phyloP scores from a whole-genome alignment of 2,329 filamentous ascomycete species.

The Nannizziopsis arthrosporioides region DNA sequence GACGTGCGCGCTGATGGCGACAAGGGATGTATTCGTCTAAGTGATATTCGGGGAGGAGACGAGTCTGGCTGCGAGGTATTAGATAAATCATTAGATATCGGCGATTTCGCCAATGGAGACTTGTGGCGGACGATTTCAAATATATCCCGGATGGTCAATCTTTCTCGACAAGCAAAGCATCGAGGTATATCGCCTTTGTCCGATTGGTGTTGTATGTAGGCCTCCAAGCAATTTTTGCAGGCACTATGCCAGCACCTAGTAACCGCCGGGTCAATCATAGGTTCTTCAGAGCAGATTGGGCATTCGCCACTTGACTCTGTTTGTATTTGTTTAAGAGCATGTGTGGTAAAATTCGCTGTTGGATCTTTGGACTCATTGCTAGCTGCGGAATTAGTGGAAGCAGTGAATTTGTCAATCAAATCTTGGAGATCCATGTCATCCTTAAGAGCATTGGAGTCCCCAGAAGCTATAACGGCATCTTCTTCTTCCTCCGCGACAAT shows the following conservation, averaged over 20 bases:
- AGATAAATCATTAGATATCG: slow-evolving; percentile 35
- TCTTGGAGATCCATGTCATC: slow-evolving; percentile 94
- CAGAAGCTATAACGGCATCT: slow-evolving; percentile 63
- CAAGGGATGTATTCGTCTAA: slow-evolving; percentile 50
- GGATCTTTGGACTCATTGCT: slow-evolving; percentile 38
- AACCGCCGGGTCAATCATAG: slow-evolving; percentile 87
- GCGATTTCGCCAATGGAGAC: slow-evolving; percentile 27
- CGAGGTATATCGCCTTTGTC: slow-evolving; percentile 63
- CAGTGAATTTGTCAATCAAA: slow-evolving; percentile 73
- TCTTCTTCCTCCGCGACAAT: slow-evolving; percentile 72
- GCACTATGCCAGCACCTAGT: slow-evolving; percentile 97
- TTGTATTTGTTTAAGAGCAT: slow-evolving; percentile 83
- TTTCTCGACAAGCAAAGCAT: slow-evolving; percentile 83
- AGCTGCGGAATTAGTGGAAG: slow-evolving; percentile 49
- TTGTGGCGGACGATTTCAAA: slow-evolving; percentile 78
- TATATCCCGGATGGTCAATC: slow-evolving; percentile 69
- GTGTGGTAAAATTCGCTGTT: slow-evolving; percentile 66
- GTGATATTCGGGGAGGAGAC: slow-evolving; percentile 43
- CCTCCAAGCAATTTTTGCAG: slow-evolving; percentile 83
- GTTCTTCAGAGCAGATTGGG: slow-evolving; percentile 87
- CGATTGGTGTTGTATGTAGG: slow-evolving; percentile 78
- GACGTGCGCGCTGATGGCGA: slow-evolving; percentile 52
- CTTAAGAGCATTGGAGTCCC: slow-evolving; percentile 66
- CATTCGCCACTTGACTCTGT: slow-evolving; percentile 82
- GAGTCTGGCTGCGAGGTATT: slow-evolving; percentile 29